These are phyloP conservation scores for Hypomyces perniciosus DNA, from an alignment of 2,329 filamentous ascomycete species.

Conservation along the genomic window DNA sequence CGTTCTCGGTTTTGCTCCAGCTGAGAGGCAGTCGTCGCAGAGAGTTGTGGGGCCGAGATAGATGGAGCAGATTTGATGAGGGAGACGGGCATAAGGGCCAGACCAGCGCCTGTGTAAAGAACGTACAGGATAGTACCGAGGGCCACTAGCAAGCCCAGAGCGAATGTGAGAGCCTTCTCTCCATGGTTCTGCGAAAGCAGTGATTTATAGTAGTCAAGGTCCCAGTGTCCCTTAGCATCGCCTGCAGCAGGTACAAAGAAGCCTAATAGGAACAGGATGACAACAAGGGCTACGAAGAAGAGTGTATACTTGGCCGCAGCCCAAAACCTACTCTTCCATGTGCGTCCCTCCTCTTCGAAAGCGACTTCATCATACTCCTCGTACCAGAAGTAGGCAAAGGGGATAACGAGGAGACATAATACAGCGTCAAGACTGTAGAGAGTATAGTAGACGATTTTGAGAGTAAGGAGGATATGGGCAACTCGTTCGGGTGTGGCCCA, in stretches of 20 bases:
- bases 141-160: slow-evolving; percentile 79
- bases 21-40: slow-evolving; percentile 69
- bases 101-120: slow-evolving; percentile 80
- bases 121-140: slow-evolving; percentile 81
- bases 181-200: slow-evolving; percentile 75
- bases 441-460: slow-evolving; percentile 86
- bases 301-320: slow-evolving; percentile 88
- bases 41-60: slow-evolving; percentile 73
- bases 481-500: slow-evolving; percentile 86
- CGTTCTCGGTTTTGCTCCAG: slow-evolving; percentile 85
- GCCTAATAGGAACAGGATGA: slow-evolving; percentile 81
- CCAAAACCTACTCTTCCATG: slow-evolving; percentile 64
- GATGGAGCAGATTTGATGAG: slow-evolving; percentile 89
- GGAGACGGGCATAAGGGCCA: slow-evolving; percentile 82
- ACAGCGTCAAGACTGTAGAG: slow-evolving; percentile 89
- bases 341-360: slow-evolving; percentile 73
- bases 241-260: slow-evolving; percentile 87
- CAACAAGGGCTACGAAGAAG: slow-evolving; percentile 71
- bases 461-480: slow-evolving; percentile 67
- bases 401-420: slow-evolving; percentile 82
- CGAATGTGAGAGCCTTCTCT: slow-evolving; percentile 87
- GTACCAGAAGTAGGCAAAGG: slow-evolving; percentile 97
- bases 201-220: slow-evolving; percentile 87
- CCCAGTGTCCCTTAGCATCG: slow-evolving; percentile 60
- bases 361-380: slow-evolving; percentile 95